A percentile compares a stretch with the other conserved stretches of the same genome.
Evolutionary conservation across 345 rosid species (phyloP).

Genomic region (Acer yangbiense): DNA sequence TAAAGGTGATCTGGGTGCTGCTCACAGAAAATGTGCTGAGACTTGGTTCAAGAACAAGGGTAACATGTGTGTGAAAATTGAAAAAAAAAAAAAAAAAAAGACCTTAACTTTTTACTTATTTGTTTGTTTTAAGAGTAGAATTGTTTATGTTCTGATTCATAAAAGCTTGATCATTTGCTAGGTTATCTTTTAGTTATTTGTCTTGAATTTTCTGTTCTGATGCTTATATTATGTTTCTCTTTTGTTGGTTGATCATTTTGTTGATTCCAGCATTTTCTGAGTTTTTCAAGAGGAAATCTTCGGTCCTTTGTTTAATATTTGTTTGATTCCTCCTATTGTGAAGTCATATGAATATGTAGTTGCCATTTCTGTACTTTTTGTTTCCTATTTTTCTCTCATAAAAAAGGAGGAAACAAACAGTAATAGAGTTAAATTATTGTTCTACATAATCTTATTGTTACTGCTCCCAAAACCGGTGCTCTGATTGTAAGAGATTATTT

Average conservation of each 20-base stretch:
- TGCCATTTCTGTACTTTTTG: background rate
- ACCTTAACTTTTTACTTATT: background rate
- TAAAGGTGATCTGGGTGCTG: slow-evolving; percentile 59
- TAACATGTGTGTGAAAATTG: slow-evolving; percentile 42
- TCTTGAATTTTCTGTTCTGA: background rate
- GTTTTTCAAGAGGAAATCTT: background rate
- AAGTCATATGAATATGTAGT: background rate
- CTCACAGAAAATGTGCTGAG: slow-evolving; percentile 64
- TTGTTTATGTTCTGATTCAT: background rate
- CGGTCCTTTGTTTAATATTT: background rate
- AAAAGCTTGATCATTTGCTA: background rate
- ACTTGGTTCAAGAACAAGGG: slow-evolving; percentile 72
- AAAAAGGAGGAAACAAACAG: background rate
- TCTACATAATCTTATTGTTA: background rate
- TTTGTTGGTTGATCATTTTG: background rate
- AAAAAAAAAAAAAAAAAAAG: background rate
- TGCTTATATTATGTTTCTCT: background rate
- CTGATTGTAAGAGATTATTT: background rate
- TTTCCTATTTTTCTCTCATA: slow-evolving; percentile 10
- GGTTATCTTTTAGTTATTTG: background rate
- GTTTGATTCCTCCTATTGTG: background rate
- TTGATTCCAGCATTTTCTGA: background rate
- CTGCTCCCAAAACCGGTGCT: background rate
- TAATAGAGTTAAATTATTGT: background rate
- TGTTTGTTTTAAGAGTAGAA: background rate